These are phyloP conservation scores for Ceriops decandra DNA, from an alignment of 345 rosid genomes.

Conservation along the genomic window DNA sequence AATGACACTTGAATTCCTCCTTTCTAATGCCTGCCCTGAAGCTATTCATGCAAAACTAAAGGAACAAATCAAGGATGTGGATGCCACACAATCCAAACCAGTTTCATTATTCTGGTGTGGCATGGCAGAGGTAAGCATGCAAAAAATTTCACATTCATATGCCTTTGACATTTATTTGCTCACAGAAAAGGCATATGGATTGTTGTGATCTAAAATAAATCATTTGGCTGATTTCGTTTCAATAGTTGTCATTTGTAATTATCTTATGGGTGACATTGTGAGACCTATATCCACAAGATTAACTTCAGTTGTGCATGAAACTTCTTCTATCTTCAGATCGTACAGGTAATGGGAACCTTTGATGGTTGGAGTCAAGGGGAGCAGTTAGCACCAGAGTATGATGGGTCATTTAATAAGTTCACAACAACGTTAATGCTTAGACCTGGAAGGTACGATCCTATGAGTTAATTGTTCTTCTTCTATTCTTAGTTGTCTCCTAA, in stretches of 20 bases:
- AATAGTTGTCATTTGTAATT: too few species aligned
- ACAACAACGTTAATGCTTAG: constrained; percentile 64
- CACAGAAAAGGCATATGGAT: too few species aligned
- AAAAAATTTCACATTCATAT: not conserved
- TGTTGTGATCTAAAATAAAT: too few species aligned
- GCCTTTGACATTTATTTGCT: not conserved
- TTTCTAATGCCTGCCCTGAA: constrained; percentile 18
- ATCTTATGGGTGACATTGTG: too few species aligned
- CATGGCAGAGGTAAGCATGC: constrained; percentile 74
- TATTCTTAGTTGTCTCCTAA: constrained; percentile 3
- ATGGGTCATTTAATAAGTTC: constrained; percentile 63
- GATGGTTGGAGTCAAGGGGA: constrained; percentile 92
- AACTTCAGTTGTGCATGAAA: not conserved
- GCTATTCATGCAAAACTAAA: constrained; percentile 58
- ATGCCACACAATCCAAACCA: constrained; percentile 60
- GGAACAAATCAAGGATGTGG: constrained; percentile 69
- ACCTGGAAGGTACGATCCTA: constrained; percentile 65
- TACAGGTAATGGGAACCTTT: constrained; percentile 89
- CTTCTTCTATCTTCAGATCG: constrained; percentile 37
- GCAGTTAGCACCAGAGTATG: constrained; percentile 74
- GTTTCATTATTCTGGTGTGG: constrained; percentile 73
- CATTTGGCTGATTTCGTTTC: too few species aligned
- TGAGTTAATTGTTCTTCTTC: not conserved
- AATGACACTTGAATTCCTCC: constrained; percentile 2
- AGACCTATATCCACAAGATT: not conserved